These are phyloP conservation scores for Cinnamomum chago DNA, from an alignment of 164 flowering plant genomes.

Conservation along the genomic window DNA sequence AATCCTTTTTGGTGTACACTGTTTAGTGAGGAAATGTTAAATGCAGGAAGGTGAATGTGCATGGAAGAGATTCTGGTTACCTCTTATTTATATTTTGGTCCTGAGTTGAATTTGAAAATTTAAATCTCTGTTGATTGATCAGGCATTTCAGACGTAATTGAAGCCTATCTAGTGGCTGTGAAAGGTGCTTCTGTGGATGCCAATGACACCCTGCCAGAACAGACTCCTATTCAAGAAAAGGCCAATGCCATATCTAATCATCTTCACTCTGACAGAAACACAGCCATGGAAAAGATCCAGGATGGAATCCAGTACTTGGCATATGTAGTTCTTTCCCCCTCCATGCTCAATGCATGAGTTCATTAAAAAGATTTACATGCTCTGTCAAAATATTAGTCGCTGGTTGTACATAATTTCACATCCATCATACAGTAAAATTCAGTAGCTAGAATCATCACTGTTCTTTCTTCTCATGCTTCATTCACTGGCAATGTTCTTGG, in stretches of 20 bases:
- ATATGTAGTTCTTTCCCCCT: constrained; percentile 63
- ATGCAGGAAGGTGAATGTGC: not conserved
- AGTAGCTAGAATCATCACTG: no score
- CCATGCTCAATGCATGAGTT: constrained; percentile 56
- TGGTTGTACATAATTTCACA: constrained; percentile 11
- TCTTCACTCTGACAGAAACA: constrained; percentile 51
- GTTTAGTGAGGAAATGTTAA: not conserved
- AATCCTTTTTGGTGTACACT: no score
- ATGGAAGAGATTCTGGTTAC: not conserved
- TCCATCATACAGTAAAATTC: not conserved
- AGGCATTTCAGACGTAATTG: constrained; percentile 71
- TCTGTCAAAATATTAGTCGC: not conserved
- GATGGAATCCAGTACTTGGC: constrained; percentile 81
- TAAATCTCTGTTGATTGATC: not conserved
- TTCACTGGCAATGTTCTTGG: no score
- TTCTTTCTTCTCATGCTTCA: no score
- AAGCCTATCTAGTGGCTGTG: constrained; percentile 65
- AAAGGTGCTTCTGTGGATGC: constrained; percentile 51
- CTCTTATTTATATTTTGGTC: not conserved
- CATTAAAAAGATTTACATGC: not conserved
- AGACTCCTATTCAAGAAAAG: constrained; percentile 61
- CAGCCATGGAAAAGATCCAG: constrained; percentile 66
- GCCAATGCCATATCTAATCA: constrained; percentile 51
- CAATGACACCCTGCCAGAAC: constrained; percentile 28
- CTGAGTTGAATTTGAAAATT: not conserved